phyloP scores from a whole-genome alignment of 2,329 filamentous ascomycete genomes.

The Fusarium stilboides region DNA sequence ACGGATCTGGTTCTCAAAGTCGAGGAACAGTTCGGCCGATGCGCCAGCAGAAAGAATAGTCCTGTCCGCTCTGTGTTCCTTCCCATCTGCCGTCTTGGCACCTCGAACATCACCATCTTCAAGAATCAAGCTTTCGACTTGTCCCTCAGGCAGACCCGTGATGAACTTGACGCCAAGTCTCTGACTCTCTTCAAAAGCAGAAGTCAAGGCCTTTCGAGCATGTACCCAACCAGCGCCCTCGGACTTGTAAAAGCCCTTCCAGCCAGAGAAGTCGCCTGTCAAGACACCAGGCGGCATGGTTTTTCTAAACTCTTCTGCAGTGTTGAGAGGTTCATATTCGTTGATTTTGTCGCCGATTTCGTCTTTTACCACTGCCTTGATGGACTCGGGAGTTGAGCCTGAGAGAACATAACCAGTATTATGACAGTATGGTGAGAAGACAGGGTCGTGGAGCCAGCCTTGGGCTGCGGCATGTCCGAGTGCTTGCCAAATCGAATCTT shows the following conservation, averaged over 20 bases:
- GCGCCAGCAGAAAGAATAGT: slow-evolving; percentile 13
- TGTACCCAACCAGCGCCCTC: slow-evolving; percentile 35
- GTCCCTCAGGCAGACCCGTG: slow-evolving; percentile 15
- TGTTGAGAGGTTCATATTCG: slow-evolving; percentile 21
- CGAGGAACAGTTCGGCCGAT: slow-evolving; percentile 29
- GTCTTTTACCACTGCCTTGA: slow-evolving; percentile 26
- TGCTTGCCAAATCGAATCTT: slow-evolving; percentile 10
- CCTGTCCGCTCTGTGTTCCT: slow-evolving; percentile 24
- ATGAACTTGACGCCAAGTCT: slow-evolving; percentile 33
- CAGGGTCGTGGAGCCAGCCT: slow-evolving; percentile 32
- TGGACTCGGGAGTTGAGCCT: slow-evolving; percentile 22
- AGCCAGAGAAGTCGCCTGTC: slow-evolving; percentile 28
- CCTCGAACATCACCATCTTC: slow-evolving; percentile 31
- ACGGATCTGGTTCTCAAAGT: slow-evolving; percentile 42
- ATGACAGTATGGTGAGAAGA: slow-evolving; percentile 29
- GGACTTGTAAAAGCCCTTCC: slow-evolving; percentile 34
- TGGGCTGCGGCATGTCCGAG: slow-evolving; percentile 13
- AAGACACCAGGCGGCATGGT: slow-evolving; percentile 33
- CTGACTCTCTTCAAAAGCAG: slow-evolving; percentile 32
- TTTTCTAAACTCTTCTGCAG: slow-evolving; percentile 26
- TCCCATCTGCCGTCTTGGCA: slow-evolving; percentile 22
- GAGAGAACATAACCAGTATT: slow-evolving; percentile 33
- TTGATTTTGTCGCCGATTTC: slow-evolving; percentile 28
- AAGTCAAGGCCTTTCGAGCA: slow-evolving; percentile 32
- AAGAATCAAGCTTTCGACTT: slow-evolving; percentile 1